Evolutionary conservation across 2,329 filamentous ascomycete genomes (phyloP), one percentile per base, ranked within the genome.

Genomic region (Massarina eburnea): DNA sequence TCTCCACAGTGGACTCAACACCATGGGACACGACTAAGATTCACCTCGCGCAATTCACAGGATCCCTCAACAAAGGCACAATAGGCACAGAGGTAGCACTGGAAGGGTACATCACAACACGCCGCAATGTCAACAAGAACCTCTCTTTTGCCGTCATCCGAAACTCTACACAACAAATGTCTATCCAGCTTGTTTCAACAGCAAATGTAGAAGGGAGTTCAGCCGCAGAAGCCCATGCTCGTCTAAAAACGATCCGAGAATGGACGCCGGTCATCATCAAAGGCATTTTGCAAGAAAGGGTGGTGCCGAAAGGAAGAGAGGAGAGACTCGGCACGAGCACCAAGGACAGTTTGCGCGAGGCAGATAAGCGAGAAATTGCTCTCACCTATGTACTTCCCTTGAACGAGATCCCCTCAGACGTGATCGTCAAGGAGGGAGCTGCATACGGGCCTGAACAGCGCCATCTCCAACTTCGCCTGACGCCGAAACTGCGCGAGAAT

Each of bases 391-490:
- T 95, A 8, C 75, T 81, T 34, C 78, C 81, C 40, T 77, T 96
- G 3, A 92, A 92, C 57, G 72, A 79, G 0, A 89, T 95, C 43
- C 83, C 88, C 0, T 80, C 81, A 34, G 82, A 91, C 51, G 83
- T 95, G 45, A 85, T 94, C 48, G 82, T 95, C 51, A 88, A 86
- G 2, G 75, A 83, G 14, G 84, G 87, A 38, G 88, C 86, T 2
- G 78, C 84, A 0, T 96, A 94, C 61, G 80, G 87, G 0, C 82
- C 85, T 0, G 81, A 88, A 39, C 80, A 87, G 46, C 84, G 94
- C 18, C 89, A 97, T 69, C 73, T 96, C 15, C 91, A 97, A 58
- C 78, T 99, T 35, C 84, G 91, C 22, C 92, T 89, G 43, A 84
- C 91, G 44, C 67, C 73, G 7, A 72, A 80, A 17, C 74, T 96